These are phyloP conservation scores for Pachysolen tannophilus DNA, from an alignment of 805 yeast genomes.

Conservation along the genomic window DNA sequence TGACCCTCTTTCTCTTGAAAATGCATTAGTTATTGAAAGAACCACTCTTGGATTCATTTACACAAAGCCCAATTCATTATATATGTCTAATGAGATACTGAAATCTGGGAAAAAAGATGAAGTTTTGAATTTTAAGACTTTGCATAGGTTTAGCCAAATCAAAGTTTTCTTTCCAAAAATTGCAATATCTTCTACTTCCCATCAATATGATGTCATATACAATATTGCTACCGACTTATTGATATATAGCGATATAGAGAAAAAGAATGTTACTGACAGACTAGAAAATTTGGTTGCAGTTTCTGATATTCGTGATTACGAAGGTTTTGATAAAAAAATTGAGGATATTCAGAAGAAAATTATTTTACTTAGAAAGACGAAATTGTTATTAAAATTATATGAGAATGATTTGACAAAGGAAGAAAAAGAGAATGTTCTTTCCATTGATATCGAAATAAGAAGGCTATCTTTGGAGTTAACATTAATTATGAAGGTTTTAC, in stretches of 20 bases:
- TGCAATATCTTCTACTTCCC: slow-evolving; percentile 59
- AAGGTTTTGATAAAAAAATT: slow-evolving; percentile 39
- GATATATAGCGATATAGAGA: slow-evolving; percentile 66
- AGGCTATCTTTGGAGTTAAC: slow-evolving; percentile 33
- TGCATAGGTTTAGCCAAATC: slow-evolving; percentile 18
- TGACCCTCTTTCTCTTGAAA: slow-evolving; percentile 37
- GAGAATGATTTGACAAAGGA: slow-evolving; percentile 41
- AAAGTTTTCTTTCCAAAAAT: slow-evolving; percentile 65
- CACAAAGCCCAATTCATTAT: slow-evolving; percentile 41
- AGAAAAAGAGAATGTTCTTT: slow-evolving; percentile 29
- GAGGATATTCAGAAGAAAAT: slow-evolving; percentile 40
- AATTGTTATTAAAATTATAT: slow-evolving; percentile 41
- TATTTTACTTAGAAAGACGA: slow-evolving; percentile 30
- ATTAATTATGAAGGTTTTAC: slow-evolving; percentile 33
- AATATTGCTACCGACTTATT: slow-evolving; percentile 55
- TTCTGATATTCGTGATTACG: slow-evolving; percentile 58
- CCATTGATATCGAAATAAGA: slow-evolving; percentile 28
- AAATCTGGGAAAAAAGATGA: slow-evolving; percentile 27
- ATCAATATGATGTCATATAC: slow-evolving; percentile 63
- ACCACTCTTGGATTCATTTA: slow-evolving; percentile 55
- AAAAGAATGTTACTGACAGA: slow-evolving; percentile 45
- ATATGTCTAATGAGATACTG: slow-evolving; percentile 11
- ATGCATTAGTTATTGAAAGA: slow-evolving; percentile 51
- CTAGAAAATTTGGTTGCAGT: slow-evolving; percentile 62
- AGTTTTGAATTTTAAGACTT: not conserved